Base-by-base conservation (phyloP, 2,329 filamentous ascomycete genomes). In the Tolypocladium guangdongense region DNA sequence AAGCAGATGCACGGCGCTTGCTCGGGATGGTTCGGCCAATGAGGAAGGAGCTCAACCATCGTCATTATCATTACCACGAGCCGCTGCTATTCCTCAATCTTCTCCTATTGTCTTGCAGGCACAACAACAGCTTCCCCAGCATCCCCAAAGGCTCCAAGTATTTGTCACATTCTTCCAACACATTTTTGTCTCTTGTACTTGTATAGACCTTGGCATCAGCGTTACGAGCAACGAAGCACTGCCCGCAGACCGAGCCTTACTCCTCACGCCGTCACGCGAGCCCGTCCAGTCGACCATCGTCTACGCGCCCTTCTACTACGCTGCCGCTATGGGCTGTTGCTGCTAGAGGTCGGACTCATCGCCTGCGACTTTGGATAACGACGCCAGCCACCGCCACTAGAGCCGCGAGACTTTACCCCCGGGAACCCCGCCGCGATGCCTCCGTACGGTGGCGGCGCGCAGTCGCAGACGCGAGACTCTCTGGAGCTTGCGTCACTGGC, bases 401-500 rank as follows among this genome's bases (percentile, higher is more conserved):
- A 14, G 22, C 39, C 20, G 39, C 12, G 20, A 47, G 18, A 30
- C 27, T 3, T 32, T 7, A n/a, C 36, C 53, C 20, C 50, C 54
- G 52, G 53, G 46, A 54, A 41, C 38, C 71, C 69, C 70, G 58
- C 62, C 66, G 55, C 67, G 68, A 60, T 78, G 76, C 65, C 70
- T 64, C 55, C 57, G 7, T 67, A 70, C 59, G 70, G 67, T 12
- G 43, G 43, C 62, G 56, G 38, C 32, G 68, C 73, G 54, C 72
- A 73, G 58, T 67, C 71, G 59, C 71, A 74, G 58, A 69, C 82
- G 57, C 88, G 93, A 73, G 93, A 99, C 78, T 97, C 92, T 48
- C 83, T 99, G 65, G 93, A 99, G 75, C 86, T 99, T 55, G 93
- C 91, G 56, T 96, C 91, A 52, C 83, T 99, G 58, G 93, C 92